phyloP scores from a whole-genome alignment of 2,329 filamentous ascomycete species.

The Diaporthe longicolla region DNA sequence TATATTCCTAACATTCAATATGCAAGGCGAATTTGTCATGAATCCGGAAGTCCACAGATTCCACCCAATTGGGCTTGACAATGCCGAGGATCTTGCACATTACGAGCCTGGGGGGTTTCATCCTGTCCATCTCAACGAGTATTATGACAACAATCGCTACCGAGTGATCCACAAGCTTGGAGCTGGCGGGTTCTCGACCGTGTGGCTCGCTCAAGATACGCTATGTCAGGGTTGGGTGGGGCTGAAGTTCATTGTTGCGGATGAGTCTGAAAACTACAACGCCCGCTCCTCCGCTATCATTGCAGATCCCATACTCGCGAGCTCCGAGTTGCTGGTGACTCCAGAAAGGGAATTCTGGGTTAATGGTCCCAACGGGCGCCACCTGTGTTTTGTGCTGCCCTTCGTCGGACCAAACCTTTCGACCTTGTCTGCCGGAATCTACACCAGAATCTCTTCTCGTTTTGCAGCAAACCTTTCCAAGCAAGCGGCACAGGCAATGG shows the following conservation, averaged over 20 bases:
- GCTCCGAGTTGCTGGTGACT: background rate
- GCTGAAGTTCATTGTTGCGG: slow-evolving; percentile 3
- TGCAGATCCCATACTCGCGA: slow-evolving; percentile 3
- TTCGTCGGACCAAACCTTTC: slow-evolving; percentile 14
- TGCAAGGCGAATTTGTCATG: background rate
- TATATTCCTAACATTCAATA: background rate
- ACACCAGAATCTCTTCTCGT: background rate
- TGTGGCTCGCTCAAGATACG: slow-evolving; percentile 8
- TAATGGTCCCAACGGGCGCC: slow-evolving; percentile 14
- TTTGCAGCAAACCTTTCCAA: background rate
- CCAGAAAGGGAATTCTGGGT: slow-evolving; percentile 11
- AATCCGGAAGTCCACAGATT: background rate
- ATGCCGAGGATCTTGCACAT: background rate
- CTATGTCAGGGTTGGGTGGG: background rate
- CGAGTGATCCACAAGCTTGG: slow-evolving; percentile 18
- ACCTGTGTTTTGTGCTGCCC: slow-evolving; percentile 20
- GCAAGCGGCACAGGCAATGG: slow-evolving; percentile 13
- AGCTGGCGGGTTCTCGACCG: slow-evolving; percentile 9
- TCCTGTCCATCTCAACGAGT: slow-evolving; percentile 12
- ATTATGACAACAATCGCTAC: slow-evolving; percentile 15
- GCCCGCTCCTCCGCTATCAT: slow-evolving; percentile 3
- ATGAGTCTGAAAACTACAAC: background rate
- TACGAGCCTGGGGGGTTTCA: slow-evolving; percentile 9
- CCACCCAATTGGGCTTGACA: background rate
- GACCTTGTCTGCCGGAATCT: slow-evolving; percentile 9